These are phyloP conservation scores for Kwoniella europaea DNA, from an alignment of 768 basidiomycete species.

Conservation along the genomic window DNA sequence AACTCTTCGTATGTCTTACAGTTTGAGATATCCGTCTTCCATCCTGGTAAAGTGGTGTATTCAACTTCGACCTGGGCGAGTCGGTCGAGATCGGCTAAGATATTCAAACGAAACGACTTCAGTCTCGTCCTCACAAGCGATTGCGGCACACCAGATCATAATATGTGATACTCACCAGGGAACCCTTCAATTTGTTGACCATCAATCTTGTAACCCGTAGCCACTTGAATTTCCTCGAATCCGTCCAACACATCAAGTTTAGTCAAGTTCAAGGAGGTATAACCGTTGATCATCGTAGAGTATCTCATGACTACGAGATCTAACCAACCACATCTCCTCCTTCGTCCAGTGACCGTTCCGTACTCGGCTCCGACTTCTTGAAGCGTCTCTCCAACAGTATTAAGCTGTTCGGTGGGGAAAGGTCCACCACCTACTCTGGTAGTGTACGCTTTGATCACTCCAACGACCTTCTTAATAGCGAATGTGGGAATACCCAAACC, in stretches of 20 bases:
- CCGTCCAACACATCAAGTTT: constrained; percentile 92
- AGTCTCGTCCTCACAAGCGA: too few relatives aligned
- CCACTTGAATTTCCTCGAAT: constrained; percentile 85
- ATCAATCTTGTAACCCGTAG: constrained; percentile 75
- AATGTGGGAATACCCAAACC: constrained; percentile 96
- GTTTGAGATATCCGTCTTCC: constrained; percentile 77
- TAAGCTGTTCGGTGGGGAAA: constrained; percentile 93
- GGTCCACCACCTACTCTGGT: constrained; percentile 98
- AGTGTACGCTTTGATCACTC: constrained; percentile 97
- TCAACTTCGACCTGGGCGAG: constrained; percentile 79
- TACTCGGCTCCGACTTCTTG: constrained; percentile 94
- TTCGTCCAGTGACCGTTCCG: constrained; percentile 89
- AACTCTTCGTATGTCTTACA: constrained; percentile 71
- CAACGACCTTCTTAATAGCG: constrained; percentile 80
- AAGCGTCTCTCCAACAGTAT: constrained; percentile 80
- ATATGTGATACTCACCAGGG: constrained; percentile 68
- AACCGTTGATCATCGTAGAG: constrained; percentile 93
- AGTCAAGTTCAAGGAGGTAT: constrained; percentile 89
- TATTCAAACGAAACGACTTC: too few relatives aligned
- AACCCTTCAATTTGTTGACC: constrained; percentile 80
- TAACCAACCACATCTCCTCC: constrained; percentile 94
- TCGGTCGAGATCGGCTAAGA: constrained; percentile 78
- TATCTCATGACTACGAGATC: constrained; percentile 94
- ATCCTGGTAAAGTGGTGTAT: constrained; percentile 89
- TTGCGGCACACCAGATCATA: neutral